Percentiles rank a stretch among this genome's conserved stretches.
These are phyloP conservation scores for Penicillium paradoxum DNA, from an alignment of 495 filamentous ascomycete genomes.

Conservation along the genomic window DNA sequence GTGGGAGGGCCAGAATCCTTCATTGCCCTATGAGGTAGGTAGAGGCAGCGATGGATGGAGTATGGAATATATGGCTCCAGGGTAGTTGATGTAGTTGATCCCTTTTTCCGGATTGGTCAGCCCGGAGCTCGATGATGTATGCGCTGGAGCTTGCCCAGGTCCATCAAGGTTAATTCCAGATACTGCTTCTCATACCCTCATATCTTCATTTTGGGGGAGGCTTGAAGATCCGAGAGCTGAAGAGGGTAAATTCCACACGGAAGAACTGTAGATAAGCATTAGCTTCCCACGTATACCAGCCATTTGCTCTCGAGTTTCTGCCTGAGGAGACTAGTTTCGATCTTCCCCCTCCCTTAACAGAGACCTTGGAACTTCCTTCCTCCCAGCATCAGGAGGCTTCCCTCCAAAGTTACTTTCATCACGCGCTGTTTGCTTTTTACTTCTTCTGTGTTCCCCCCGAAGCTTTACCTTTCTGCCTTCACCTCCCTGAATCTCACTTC, in stretches of 20 bases:
- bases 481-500: not conserved
- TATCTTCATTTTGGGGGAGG: no score
- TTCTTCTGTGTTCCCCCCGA: not conserved
- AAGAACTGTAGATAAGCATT: no score
- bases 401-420: constrained; percentile 3
- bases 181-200: no score
- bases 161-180: no score
- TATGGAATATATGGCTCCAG: not conserved
- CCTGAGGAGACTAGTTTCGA: constrained; percentile 1
- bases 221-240: not conserved
- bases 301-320: constrained; percentile 4
- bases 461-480: not conserved
- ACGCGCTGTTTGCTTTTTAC: not conserved
- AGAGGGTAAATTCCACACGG: no score
- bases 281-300: no score
- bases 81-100: not conserved
- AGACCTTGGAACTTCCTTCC: constrained; percentile 3
- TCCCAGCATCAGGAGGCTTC: constrained; percentile 1
- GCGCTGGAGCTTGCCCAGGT: not conserved
- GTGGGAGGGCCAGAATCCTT: not conserved
- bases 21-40: not conserved
- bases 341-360: not conserved
- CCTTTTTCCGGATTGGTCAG: constrained; percentile 3
- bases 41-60: not conserved
- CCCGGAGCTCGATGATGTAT: constrained; percentile 1